These are phyloP conservation scores for Debaryomyces fabryi DNA, from an alignment of 1,139 yeast species.

Conservation along the genomic window DNA sequence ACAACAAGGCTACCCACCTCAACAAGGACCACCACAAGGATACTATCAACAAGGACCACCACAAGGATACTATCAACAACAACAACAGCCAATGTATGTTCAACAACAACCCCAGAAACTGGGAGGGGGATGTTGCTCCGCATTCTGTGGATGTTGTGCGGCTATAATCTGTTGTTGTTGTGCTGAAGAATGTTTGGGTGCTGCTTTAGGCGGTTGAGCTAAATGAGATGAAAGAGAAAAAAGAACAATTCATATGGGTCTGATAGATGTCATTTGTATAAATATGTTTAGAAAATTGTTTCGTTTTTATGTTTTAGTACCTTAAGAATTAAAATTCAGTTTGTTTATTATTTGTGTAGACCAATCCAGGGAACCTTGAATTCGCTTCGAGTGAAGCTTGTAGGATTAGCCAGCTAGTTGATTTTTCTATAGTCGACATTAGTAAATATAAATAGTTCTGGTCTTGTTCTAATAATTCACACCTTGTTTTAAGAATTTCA, in stretches of 20 bases:
- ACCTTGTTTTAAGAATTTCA: not conserved
- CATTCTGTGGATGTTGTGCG: slow-evolving; percentile 48
- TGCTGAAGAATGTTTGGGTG: slow-evolving; percentile 39
- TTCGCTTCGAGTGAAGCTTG: no score
- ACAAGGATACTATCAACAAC: slow-evolving; percentile 33
- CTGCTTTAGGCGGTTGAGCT: not conserved
- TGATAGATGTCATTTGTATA: not conserved
- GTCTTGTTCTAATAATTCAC: no score
- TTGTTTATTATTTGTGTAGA: not conserved
- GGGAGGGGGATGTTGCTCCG: slow-evolving; percentile 40
- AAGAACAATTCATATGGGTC: not conserved
- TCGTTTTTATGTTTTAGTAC: not conserved
- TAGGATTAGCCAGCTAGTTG: no score
- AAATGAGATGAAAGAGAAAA: no score
- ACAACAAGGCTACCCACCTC: slow-evolving; percentile 40
- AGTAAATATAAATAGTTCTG: no score
- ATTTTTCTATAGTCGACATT: no score
- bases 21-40: slow-evolving; percentile 27
- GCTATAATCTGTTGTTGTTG: slow-evolving; percentile 51
- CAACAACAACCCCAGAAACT: slow-evolving; percentile 38
- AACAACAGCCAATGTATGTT: slow-evolving; percentile 45
- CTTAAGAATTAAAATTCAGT: not conserved
- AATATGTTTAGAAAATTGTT: not conserved
- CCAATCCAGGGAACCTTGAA: not conserved
- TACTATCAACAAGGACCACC: slow-evolving; percentile 29